Evolutionary conservation across 176 grass and related monocot species (phyloP), one percentile per base, ranked within the genome.

Genomic region (Lolium perenne): DNA sequence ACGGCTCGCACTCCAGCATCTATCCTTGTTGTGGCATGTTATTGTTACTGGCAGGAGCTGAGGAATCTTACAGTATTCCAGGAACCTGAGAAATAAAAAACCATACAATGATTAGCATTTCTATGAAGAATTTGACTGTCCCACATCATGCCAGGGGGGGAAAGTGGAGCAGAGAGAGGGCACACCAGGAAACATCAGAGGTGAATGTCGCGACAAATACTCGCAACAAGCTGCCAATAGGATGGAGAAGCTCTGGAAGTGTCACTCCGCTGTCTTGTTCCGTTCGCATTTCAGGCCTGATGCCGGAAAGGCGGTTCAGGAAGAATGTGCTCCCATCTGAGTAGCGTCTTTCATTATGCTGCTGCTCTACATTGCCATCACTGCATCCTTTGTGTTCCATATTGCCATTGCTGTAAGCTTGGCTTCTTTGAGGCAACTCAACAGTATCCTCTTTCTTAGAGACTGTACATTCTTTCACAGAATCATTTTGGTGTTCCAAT

Each of bases 241-340:
- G 89, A 74, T 97, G 89, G 53, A 97, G 77, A 83, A 97, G 95
- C 70, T 97, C 89, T 43, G 82, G 88, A 41, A 97, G 86, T 59
- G 93, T 95, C 47, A 97, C 93, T 82, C 70, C 92, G 23, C 43
- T 64, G 2, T 75, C 71, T 81, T 57, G 59, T 49, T 82, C 82
- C 0, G 0, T 23, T 66, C 7, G 63, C 15, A 47, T 48, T 35
- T 71, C 79, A 71, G 85, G 61, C 73, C 64, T 73, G 35, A 80
- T 67, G 49, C 82, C 16, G 11, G 15, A 49, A 58, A 97, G 89
- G 29, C 85, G 87, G 49, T 97, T 95, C 75, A 97, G 79, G 82
- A 90, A 97, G 85, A 97, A 95, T 78, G 85, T 95, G 85, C 83
- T 90, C n/a, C 93, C 95, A 88, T 97, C 91, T 7, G 95, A 97